These are phyloP conservation scores for Quillaja saponaria DNA, from an alignment of 306 rosid genomes.

Conservation along the genomic window DNA sequence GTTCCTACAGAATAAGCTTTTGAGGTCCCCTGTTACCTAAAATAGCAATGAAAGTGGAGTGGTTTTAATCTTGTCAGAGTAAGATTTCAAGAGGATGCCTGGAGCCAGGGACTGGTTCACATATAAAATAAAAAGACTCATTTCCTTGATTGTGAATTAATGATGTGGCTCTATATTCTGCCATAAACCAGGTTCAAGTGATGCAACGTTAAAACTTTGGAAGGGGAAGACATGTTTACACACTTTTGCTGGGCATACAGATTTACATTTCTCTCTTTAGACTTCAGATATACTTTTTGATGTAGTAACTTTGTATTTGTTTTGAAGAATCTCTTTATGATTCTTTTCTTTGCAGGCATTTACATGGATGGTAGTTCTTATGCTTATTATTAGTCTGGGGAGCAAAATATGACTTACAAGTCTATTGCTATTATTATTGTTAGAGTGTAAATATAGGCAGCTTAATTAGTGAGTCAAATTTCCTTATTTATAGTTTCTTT, in stretches of 20 bases:
- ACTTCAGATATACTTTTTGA: neutral
- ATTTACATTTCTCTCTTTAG: slow-evolving; percentile 35
- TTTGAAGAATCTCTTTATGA: neutral
- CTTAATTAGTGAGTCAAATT: too few species aligned
- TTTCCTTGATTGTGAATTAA: slow-evolving; percentile 15
- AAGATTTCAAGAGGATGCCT: too few species aligned
- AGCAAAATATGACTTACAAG: slow-evolving; percentile 11
- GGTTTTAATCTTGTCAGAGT: too few species aligned
- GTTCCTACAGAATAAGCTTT: neutral
- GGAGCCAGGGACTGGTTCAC: too few species aligned
- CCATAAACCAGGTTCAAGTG: slow-evolving; percentile 75
- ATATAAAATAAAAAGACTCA: neutral
- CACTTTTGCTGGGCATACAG: slow-evolving; percentile 88
- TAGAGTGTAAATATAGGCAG: too few species aligned
- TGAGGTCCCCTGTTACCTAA: slow-evolving; percentile 9
- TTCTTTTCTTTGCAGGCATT: slow-evolving; percentile 4
- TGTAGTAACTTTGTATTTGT: neutral
- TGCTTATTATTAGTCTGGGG: neutral
- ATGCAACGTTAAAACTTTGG: slow-evolving; percentile 85
- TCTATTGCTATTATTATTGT: too few species aligned
- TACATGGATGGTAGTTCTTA: neutral
- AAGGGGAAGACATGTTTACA: slow-evolving; percentile 73
- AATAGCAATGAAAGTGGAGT: slow-evolving; percentile 15
- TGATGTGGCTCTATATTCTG: slow-evolving; percentile 30
- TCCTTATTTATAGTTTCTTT: too few species aligned